Percentiles rank a stretch among this genome's conserved stretches.
Evolutionary conservation across 306 rosid species (phyloP).

Genomic region (Malus asiatica): DNA sequence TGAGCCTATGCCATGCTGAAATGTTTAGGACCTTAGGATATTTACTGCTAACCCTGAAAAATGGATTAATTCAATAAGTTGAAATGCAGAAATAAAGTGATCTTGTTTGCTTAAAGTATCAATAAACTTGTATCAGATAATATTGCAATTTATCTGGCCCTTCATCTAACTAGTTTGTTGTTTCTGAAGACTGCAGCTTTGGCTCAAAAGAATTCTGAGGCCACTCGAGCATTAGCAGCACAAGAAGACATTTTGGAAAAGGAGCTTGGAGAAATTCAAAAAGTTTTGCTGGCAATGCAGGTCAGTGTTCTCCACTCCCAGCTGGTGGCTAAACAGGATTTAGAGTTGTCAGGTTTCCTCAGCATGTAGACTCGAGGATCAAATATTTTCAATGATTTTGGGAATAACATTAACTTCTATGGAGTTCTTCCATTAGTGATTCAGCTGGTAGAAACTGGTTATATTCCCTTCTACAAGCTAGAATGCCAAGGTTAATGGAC

Average conservation of each 20-base stretch:
- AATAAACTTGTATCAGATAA: neutral
- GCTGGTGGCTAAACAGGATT: neutral
- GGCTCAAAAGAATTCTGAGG: slow-evolving; percentile 78
- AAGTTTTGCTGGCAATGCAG: slow-evolving; percentile 91
- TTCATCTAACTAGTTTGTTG: slow-evolving; percentile 16
- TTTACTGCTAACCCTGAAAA: neutral
- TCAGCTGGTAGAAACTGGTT: neutral
- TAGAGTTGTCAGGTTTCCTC: neutral
- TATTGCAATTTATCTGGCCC: neutral
- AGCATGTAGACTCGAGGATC: neutral
- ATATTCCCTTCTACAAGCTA: neutral
- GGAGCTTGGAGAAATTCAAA: slow-evolving; percentile 86
- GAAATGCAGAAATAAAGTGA: neutral
- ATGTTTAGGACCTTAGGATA: neutral
- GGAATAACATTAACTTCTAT: neutral
- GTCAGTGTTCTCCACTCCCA: slow-evolving; percentile 24
- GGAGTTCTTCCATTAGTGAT: neutral
- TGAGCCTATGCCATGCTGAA: neutral
- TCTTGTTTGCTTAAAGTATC: neutral
- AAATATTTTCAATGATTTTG: neutral
- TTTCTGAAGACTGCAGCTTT: slow-evolving; percentile 71
- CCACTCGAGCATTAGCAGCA: slow-evolving; percentile 63
- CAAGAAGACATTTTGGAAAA: slow-evolving; percentile 80
- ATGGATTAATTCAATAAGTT: neutral
- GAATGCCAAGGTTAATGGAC: neutral